phyloP scores from a whole-genome alignment of 1,284 basidiomycete species.

The Rhodotorula sp. region DNA sequence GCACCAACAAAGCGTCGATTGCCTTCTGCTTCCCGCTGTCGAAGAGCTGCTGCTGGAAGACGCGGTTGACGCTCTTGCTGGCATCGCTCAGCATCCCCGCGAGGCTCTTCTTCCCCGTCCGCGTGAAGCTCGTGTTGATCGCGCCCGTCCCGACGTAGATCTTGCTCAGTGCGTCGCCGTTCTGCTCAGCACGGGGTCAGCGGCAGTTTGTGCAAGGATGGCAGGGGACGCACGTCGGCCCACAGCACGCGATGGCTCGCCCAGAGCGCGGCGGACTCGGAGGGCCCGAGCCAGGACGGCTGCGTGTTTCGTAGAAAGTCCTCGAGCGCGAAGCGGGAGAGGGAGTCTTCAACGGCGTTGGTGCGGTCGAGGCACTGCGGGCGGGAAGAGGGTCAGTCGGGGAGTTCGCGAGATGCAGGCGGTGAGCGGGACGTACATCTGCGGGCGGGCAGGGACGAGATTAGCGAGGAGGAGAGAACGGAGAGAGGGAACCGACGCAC shows the following conservation, averaged over 20 bases:
- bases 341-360: constrained; percentile 92
- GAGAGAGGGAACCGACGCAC: constrained; percentile 58
- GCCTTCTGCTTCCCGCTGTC: constrained; percentile 92
- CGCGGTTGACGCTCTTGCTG: constrained; percentile 86
- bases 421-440: not conserved
- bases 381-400: too few species aligned
- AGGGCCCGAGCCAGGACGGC: constrained; percentile 42
- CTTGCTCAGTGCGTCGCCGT: constrained; percentile 53
- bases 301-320: constrained; percentile 49
- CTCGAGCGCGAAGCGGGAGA: constrained; percentile 74
- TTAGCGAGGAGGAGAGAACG: not conserved
- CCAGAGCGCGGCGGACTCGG: constrained; percentile 66
- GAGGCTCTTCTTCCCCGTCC: constrained; percentile 82
- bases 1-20: constrained; percentile 90
- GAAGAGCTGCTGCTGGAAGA: constrained; percentile 98
- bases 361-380: constrained; percentile 81
- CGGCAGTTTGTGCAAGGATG: not conserved
- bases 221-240: constrained; percentile 64
- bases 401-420: not conserved
- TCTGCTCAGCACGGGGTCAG: not conserved
- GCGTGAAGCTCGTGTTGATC: constrained; percentile 91
- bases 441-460: not conserved
- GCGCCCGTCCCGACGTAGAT: constrained; percentile 98
- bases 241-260: constrained; percentile 85
- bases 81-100: constrained; percentile 89